These are phyloP conservation scores for Euphorbia peplus DNA, from an alignment of 345 rosid genomes.

Conservation along the genomic window DNA sequence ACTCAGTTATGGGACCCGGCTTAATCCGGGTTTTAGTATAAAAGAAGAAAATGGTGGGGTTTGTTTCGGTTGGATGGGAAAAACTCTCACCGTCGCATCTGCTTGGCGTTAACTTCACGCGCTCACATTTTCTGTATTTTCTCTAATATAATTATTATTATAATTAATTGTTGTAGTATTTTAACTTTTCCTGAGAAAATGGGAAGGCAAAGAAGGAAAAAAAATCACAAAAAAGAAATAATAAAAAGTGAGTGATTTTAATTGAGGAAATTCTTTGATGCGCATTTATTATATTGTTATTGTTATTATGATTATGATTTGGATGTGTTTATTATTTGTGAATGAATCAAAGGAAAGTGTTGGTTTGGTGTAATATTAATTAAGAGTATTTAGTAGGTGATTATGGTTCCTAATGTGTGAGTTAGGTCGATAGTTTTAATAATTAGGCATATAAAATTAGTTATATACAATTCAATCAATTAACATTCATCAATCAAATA, in stretches of 20 bases:
- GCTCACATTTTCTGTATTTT: neutral
- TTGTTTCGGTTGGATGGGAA: conserved; percentile 84
- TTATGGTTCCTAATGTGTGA: neutral
- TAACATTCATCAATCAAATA: too few species aligned
- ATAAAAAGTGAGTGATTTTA: conserved; percentile 34
- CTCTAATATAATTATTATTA: conserved; percentile 27
- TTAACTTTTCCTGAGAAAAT: conserved; percentile 40
- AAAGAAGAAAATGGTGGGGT: conserved; percentile 81
- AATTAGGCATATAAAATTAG: too few species aligned
- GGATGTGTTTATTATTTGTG: conserved; percentile 6
- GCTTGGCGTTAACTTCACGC: conserved; percentile 82
- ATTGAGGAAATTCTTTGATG: conserved; percentile 21
- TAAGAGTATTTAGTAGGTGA: neutral
- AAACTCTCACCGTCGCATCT: conserved; percentile 86
- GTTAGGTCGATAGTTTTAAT: neutral
- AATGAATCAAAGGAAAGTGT: neutral
- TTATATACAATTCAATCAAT: too few species aligned
- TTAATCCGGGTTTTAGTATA: conserved; percentile 66
- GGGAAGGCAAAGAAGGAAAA: conserved; percentile 23
- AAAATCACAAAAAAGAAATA: conserved; percentile 34
- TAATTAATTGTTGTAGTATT: conserved; percentile 33
- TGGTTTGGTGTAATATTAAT: neutral
- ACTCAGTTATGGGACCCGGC: conserved; percentile 43
- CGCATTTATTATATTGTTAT: neutral
- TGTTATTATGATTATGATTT: neutral